Evolutionary conservation across 2,329 filamentous ascomycete species (phyloP), one percentile per base, ranked within the genome.

Genomic region (Talaromyces sp.): DNA sequence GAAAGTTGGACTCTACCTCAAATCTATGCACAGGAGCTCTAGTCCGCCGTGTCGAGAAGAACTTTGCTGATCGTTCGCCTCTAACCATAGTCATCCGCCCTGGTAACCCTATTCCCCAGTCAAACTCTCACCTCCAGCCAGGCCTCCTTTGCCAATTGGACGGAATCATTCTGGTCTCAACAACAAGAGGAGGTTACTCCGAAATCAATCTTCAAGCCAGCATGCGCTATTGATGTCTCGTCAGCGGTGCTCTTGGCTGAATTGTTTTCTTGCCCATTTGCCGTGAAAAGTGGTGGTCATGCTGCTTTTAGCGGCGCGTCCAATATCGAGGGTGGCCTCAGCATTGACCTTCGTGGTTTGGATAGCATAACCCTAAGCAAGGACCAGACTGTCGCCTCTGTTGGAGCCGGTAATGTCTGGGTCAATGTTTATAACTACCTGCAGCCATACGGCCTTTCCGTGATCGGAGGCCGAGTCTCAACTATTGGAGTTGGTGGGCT

Each of bases 201-300:
- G 0, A 56, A 60, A 41, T 75, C 73, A 45, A 63, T 72, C 37
- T 71, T 75, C 63, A 64, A 67, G 19, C 70, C 72, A 5, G 56
- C 62, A 4, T 59, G 54, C 9, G 62, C 67, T 21, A 56, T 60
- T 5, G 66, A 75, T 7, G 68, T 74, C 10, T 67, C 71, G n/a
- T 59, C 64, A n/a, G 60, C 64, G 6, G 59, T 75, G 4, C 59
- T 72, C 17, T 53, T 74, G n/a, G 65, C 67, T 6, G 66, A 65
- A 3, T 51, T 69, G 1, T 69, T 67, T 3, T 58, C 62, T 5
- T 76, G 73, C 31, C 67, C 69, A 0, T 85, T 85, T 62, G 81
- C 82, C 6, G 69, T 83, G 63, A 81, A 82, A 63, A 80, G 79
- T 7, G 83, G 82, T 28, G 83, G 83, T 1, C 82, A 85, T 68